Evolutionary conservation across 148 eudicot genomes (phyloP).

Genomic region (Vaccinium vitisidaea): DNA sequence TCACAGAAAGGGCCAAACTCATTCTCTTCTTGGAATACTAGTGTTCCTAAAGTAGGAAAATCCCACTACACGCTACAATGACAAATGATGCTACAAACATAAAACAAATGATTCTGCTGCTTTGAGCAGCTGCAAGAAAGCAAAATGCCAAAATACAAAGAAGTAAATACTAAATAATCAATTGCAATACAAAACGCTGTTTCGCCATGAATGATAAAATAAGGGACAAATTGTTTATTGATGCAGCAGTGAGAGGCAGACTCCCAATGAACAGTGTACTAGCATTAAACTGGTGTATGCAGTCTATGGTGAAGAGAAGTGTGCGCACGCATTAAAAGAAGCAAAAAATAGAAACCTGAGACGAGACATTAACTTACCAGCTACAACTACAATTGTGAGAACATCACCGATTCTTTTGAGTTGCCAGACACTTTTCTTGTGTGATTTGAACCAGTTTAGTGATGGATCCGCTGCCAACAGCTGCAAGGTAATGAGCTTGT

Average conservation of each 20-base stretch:
- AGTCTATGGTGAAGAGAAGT: neutral
- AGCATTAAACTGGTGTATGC: neutral
- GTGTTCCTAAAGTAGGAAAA: neutral
- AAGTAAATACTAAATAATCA: neutral
- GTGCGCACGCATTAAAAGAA: neutral
- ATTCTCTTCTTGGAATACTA: neutral
- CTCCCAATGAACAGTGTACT: neutral
- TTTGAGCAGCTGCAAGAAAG: neutral
- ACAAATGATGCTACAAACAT: neutral
- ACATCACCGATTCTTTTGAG: conserved; percentile 71
- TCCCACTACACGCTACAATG: neutral
- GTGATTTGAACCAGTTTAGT: conserved; percentile 75
- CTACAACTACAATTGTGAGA: conserved; percentile 75
- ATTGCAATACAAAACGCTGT: neutral
- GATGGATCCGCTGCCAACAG: conserved; percentile 80
- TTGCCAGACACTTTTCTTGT: conserved; percentile 52
- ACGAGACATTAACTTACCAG: conserved; percentile 51
- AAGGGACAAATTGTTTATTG: neutral
- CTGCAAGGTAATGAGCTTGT: conserved; percentile 41
- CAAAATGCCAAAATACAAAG: neutral
- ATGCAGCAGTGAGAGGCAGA: neutral
- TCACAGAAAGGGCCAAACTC: neutral
- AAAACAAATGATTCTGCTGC: neutral
- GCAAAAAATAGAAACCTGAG: neutral
- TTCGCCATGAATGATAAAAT: neutral